phyloP scores from a whole-genome alignment of 2,329 filamentous ascomycete species.

The Cladophialophora psammophila region DNA sequence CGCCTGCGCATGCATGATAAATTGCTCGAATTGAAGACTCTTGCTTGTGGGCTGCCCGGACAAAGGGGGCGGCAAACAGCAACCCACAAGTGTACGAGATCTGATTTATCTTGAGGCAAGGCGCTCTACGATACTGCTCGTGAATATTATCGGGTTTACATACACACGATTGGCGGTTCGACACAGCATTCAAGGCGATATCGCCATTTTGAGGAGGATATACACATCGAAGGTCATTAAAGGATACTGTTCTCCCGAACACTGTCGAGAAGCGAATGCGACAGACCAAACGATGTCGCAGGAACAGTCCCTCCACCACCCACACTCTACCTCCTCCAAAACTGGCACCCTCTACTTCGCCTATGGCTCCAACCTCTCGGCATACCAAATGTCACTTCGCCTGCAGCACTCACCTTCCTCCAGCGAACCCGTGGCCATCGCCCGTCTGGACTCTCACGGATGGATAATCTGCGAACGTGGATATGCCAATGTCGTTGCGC shows the following conservation, averaged over 20 bases:
- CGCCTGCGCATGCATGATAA: too few species aligned
- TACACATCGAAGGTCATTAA: not conserved
- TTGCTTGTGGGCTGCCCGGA: too few species aligned
- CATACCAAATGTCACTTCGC: constrained; percentile 50
- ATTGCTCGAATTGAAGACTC: too few species aligned
- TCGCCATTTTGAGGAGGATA: too few species aligned
- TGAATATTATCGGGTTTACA: too few species aligned
- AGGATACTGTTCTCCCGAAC: not conserved
- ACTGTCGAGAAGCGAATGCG: too few species aligned
- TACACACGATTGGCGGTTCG: too few species aligned
- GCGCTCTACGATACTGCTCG: too few species aligned
- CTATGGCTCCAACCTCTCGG: constrained; percentile 54
- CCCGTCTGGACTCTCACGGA: constrained; percentile 48
- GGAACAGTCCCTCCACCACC: constrained; percentile 20
- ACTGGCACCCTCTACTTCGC: constrained; percentile 51
- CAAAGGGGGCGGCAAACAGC: too few species aligned
- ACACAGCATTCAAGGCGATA: too few species aligned
- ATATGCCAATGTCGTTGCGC: constrained; percentile 51
- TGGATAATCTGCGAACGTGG: constrained; percentile 53
- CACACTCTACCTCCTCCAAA: constrained; percentile 24
- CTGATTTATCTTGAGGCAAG: too few species aligned
- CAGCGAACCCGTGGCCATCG: constrained; percentile 49
- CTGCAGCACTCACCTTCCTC: constrained; percentile 48
- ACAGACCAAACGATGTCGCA: constrained; percentile 10
- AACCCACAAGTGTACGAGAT: too few species aligned